Evolutionary conservation across 2,329 filamentous ascomycete genomes (phyloP).

Genomic region (Orbilia javanica): DNA sequence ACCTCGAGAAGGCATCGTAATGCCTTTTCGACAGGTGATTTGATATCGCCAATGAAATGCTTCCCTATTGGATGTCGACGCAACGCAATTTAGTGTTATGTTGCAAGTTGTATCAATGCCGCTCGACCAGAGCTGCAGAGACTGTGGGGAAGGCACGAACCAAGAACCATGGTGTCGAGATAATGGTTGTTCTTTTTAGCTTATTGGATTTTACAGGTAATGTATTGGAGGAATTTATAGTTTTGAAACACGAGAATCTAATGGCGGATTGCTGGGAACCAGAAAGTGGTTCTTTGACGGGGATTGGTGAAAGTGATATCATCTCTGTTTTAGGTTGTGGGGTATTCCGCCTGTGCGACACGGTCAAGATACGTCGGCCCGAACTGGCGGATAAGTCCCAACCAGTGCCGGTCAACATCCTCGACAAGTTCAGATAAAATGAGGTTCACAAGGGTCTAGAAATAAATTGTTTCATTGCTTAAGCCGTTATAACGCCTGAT

Average conservation of each 20-base stretch:
- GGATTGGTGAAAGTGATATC: slow-evolving; percentile 34
- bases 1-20: slow-evolving; percentile 46
- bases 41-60: slow-evolving; percentile 51
- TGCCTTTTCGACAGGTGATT: slow-evolving; percentile 42
- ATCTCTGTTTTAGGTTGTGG: slow-evolving; percentile 43
- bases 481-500: slow-evolving; percentile 39
- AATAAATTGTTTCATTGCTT: background rate
- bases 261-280: background rate
- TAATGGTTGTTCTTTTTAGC: background rate
- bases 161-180: slow-evolving; percentile 34
- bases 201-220: background rate
- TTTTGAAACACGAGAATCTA: background rate
- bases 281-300: background rate
- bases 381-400: slow-evolving; percentile 27
- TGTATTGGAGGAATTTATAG: background rate
- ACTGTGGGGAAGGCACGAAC: slow-evolving; percentile 5
- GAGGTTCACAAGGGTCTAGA: background rate
- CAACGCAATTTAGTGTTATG: slow-evolving; percentile 30
- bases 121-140: background rate
- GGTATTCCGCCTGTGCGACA: slow-evolving; percentile 40
- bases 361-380: slow-evolving; percentile 11
- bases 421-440: background rate
- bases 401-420: background rate
- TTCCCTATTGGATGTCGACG: slow-evolving; percentile 17
- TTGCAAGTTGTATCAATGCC: background rate